Evolutionary conservation across 139 green algal species (phyloP).

Genomic region (Zygnema cylindricum): DNA sequence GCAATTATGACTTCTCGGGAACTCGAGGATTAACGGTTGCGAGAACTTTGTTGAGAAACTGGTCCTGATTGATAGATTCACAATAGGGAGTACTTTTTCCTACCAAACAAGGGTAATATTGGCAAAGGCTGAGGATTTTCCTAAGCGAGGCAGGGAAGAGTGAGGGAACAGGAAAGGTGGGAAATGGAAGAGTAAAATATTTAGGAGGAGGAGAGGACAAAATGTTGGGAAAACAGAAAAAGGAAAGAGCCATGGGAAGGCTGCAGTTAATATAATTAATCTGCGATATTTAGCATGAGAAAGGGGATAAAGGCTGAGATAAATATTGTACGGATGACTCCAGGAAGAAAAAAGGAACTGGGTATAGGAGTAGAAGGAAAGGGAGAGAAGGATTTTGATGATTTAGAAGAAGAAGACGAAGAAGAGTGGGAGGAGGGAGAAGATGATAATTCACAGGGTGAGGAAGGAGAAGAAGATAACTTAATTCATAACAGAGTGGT

Average conservation of each 20-base stretch:
- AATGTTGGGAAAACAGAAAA: background rate
- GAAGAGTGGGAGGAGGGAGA: too few species aligned
- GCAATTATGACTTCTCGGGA: background rate
- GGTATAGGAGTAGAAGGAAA: too few species aligned
- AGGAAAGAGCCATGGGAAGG: background rate
- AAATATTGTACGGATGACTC: too few species aligned
- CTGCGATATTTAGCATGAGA: too few species aligned
- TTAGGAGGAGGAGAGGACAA: background rate
- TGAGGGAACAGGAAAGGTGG: background rate
- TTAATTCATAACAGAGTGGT: too few species aligned
- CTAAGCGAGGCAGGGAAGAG: background rate
- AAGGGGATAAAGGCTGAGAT: too few species aligned
- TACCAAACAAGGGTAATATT: background rate
- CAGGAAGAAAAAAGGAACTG: too few species aligned
- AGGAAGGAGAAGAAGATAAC: too few species aligned
- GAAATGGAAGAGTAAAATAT: background rate
- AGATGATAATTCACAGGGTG: too few species aligned
- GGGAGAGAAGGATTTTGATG: too few species aligned
- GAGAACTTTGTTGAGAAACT: background rate
- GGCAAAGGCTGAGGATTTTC: background rate
- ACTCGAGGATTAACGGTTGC: background rate
- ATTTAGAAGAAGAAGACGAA: too few species aligned
- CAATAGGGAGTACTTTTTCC: background rate
- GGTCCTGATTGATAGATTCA: background rate
- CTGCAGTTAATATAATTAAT: too few species aligned